phyloP scores from a whole-genome alignment of 768 basidiomycete genomes.

The Serendipita sp. region DNA sequence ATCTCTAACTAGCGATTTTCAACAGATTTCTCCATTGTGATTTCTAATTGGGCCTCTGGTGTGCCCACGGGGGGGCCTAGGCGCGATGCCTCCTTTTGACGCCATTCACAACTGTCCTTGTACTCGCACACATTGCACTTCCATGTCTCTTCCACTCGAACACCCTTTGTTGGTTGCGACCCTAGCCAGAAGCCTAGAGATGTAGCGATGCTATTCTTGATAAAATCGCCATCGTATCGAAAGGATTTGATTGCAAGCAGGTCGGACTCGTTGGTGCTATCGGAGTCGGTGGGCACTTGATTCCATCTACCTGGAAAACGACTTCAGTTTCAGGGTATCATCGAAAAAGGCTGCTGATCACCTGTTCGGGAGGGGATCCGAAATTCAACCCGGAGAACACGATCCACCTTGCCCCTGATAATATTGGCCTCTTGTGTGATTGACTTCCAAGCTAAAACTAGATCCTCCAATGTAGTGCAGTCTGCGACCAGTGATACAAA shows the following conservation, averaged over 20 bases:
- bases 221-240: not conserved
- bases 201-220: not conserved
- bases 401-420: not conserved
- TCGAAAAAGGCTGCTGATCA: too few species aligned
- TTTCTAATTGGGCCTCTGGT: too few species aligned
- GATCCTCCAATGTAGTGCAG: not conserved
- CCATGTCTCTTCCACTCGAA: not conserved
- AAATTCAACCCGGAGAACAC: not conserved
- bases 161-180: not conserved
- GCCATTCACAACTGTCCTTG: not conserved
- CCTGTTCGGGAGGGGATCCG: too few species aligned
- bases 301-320: too few species aligned
- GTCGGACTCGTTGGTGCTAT: too few species aligned
- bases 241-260: not conserved
- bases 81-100: not conserved
- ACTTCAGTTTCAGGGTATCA: too few species aligned
- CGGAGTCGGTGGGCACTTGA: too few species aligned
- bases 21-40: too few species aligned
- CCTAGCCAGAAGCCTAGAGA: constrained; percentile 1
- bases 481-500: not conserved
- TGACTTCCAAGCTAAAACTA: not conserved
- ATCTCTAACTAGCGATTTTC: too few species aligned
- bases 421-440: not conserved
- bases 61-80: not conserved
- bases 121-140: constrained; percentile 2